These are phyloP conservation scores for Eurotiales sp. DNA, from an alignment of 2,329 filamentous ascomycete genomes.

Conservation along the genomic window DNA sequence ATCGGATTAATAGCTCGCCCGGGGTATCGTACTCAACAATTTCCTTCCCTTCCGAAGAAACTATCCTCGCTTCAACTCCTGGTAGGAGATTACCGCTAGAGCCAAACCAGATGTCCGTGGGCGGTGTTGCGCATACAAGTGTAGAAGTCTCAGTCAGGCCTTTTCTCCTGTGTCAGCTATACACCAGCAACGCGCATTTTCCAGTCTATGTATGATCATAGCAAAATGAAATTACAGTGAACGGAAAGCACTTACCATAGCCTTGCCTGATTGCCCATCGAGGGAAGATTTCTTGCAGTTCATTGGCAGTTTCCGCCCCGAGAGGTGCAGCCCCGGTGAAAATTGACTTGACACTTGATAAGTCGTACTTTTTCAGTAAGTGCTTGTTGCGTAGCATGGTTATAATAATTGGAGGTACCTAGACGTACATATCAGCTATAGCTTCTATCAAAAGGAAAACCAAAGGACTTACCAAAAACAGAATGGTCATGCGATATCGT, in stretches of 20 bases:
- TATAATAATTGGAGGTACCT: conserved; percentile 80
- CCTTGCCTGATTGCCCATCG: conserved; percentile 65
- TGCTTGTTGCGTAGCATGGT: conserved; percentile 64
- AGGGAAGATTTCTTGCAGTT: conserved; percentile 60
- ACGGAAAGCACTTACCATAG: conserved; percentile 52
- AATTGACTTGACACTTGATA: conserved; percentile 62
- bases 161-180: too few relatives aligned
- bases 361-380: conserved; percentile 62
- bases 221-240: neutral
- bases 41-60: conserved; percentile 66
- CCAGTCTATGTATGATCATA: neutral
- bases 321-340: conserved; percentile 78
- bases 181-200: too few relatives aligned
- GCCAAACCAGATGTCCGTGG: conserved; percentile 64
- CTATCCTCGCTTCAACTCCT: conserved; percentile 60
- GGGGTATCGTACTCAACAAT: conserved; percentile 67
- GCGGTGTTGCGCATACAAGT: conserved; percentile 57
- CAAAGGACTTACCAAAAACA: conserved; percentile 58
- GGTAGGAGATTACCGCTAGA: conserved; percentile 69
- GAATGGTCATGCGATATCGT: conserved; percentile 62
- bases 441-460: neutral
- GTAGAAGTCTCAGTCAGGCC: conserved; percentile 75
- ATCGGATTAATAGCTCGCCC: conserved; percentile 76
- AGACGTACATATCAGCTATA: neutral
- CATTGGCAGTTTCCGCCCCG: conserved; percentile 66